Conservation (phyloP, 202 grass and related monocot species). For the Saccharum hybrid region DNA sequence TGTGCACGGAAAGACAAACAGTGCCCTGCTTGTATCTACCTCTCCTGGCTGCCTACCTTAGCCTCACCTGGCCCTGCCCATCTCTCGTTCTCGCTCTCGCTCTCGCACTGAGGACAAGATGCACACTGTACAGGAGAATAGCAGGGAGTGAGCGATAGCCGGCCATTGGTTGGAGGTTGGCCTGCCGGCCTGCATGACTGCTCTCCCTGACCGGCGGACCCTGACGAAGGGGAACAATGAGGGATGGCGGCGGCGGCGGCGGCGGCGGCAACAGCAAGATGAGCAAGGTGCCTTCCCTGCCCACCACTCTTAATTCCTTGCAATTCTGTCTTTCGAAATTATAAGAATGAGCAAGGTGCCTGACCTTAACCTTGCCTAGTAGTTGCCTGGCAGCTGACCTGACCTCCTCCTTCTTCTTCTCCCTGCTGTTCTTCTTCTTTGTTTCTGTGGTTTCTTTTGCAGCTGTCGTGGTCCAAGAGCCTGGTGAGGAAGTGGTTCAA, state of each 20-base stretch:
- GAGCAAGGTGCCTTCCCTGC: constrained; percentile 66
- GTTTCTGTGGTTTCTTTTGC: constrained; percentile 20
- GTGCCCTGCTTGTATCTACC: constrained; percentile 49
- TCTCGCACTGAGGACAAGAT: constrained; percentile 20
- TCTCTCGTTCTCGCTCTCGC: background rate
- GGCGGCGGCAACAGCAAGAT: constrained; percentile 56
- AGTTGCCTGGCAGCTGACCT: constrained; percentile 10
- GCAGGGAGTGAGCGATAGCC: constrained; percentile 22
- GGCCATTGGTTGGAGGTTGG: background rate
- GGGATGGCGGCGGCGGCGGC: constrained; percentile 62
- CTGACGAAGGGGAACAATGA: constrained; percentile 80
- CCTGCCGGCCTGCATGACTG: constrained; percentile 57
- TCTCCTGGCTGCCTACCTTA: constrained; percentile 37
- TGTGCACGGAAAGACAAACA: constrained; percentile 61
- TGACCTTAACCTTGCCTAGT: constrained; percentile 17
- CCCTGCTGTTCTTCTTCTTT: background rate
- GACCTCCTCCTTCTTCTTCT: background rate
- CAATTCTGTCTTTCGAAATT: background rate
- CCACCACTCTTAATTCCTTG: background rate
- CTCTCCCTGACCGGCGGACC: constrained; percentile 23
- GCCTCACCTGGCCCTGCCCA: constrained; percentile 48
- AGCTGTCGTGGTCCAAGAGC: constrained; percentile 93
- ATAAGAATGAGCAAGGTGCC: too few relatives aligned
- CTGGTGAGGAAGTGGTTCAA: constrained; percentile 95
- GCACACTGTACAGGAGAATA: background rate